A percentile compares a stretch with the other conserved stretches of the same genome.
Conservation (phyloP, 1,284 basidiomycete genomes). For the Abortiporus biennis region DNA sequence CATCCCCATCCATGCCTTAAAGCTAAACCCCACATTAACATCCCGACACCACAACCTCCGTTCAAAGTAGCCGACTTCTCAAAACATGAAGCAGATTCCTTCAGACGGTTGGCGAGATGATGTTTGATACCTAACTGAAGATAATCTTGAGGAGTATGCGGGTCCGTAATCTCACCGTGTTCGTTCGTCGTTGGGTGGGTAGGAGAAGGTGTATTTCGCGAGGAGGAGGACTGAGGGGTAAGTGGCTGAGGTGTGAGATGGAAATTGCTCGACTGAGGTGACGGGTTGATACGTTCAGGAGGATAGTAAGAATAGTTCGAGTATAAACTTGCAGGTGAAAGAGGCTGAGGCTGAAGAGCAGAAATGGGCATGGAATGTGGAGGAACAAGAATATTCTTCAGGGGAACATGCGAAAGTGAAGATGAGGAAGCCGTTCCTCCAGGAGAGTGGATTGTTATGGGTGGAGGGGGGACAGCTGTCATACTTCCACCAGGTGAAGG, state of each 20-base stretch:
- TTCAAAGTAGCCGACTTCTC: conserved; percentile 71
- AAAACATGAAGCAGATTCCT: conserved; percentile 73
- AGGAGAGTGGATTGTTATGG: too few species aligned
- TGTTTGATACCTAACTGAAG: conserved; percentile 75
- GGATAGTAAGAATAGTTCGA: conserved; percentile 64
- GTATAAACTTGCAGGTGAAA: conserved; percentile 48
- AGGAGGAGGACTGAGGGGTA: conserved; percentile 9
- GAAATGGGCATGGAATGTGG: too few species aligned
- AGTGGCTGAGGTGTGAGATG: neutral
- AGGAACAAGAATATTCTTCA: too few species aligned
- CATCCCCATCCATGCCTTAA: conserved; percentile 88
- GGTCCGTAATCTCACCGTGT: conserved; percentile 11
- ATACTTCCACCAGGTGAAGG: too few species aligned
- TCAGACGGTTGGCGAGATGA: conserved; percentile 75
- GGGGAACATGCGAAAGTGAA: too few species aligned
- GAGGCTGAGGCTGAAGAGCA: too few species aligned
- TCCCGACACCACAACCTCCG: conserved; percentile 84
- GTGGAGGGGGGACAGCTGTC: too few species aligned
- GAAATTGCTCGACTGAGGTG: conserved; percentile 1
- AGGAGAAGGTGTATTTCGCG: conserved; percentile 13
- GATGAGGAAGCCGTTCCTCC: too few species aligned
- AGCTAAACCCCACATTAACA: conserved; percentile 91
- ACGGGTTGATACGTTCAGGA: conserved; percentile 33
- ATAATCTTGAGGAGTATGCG: conserved; percentile 49
- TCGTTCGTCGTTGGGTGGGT: conserved; percentile 2